Evolutionary conservation across 2,329 filamentous ascomycete species (phyloP).

Genomic region (Xylaria sp.): DNA sequence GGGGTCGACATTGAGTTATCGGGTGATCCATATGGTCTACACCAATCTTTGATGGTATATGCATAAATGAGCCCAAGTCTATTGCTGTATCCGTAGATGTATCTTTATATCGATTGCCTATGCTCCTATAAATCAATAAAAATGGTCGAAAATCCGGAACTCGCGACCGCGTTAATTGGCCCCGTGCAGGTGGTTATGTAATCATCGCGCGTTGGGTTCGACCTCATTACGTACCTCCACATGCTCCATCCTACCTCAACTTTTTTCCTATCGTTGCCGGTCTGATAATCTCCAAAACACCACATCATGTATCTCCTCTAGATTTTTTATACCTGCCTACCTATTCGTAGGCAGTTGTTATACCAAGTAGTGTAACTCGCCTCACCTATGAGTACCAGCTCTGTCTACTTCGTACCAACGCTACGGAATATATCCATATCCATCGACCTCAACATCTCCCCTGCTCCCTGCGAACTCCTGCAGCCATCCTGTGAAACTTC

Average conservation of each 20-base stretch:
- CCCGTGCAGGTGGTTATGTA: neutral
- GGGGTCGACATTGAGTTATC: no score
- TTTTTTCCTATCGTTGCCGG: no score
- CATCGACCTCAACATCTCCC: neutral
- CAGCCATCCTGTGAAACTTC: slow-evolving; percentile 17
- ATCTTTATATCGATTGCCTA: no score
- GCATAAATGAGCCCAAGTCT: no score
- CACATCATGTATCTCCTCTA: neutral
- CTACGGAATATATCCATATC: neutral
- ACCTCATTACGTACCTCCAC: neutral
- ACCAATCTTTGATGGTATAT: no score
- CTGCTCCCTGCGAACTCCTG: slow-evolving; percentile 24
- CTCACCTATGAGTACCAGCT: neutral
- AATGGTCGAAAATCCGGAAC: no score
- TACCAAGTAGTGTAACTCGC: neutral
- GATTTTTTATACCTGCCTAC: neutral
- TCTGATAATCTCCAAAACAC: no score
- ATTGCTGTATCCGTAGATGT: no score
- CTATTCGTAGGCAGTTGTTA: neutral
- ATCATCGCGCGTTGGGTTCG: neutral
- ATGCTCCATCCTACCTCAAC: no score
- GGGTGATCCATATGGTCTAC: no score
- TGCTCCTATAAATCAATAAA: no score
- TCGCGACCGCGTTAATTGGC: no score
- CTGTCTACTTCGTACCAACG: neutral